Evolutionary conservation across 106 monocot genomes (phyloP).

Genomic region (Dactylorhiza incarnata): DNA sequence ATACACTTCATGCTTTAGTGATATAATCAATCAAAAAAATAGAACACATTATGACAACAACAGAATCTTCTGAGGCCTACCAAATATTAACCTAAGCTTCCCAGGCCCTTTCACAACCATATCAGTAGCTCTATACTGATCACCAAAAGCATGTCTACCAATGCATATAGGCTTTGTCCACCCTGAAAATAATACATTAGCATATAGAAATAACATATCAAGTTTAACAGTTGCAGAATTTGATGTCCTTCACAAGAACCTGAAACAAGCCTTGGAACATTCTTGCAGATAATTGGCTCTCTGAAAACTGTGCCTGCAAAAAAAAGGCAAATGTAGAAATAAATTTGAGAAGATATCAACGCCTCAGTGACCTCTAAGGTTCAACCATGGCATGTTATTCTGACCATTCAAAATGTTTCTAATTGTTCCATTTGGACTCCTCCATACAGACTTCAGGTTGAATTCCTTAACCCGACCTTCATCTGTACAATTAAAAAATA

Average conservation of each 20-base stretch:
- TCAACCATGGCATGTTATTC: slow-evolving; percentile 3
- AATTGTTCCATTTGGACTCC: slow-evolving; percentile 67
- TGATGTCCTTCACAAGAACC: slow-evolving; percentile 31
- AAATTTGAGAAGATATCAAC: background rate
- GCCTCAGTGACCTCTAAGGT: background rate
- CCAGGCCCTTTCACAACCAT: slow-evolving; percentile 86
- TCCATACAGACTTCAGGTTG: slow-evolving; percentile 55
- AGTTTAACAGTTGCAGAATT: background rate
- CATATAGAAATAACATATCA: background rate
- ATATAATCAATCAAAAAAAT: background rate
- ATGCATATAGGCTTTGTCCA: slow-evolving; percentile 98
- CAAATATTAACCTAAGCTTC: slow-evolving; percentile 90
- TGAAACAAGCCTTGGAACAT: slow-evolving; percentile 80
- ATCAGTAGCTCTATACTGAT: slow-evolving; percentile 95
- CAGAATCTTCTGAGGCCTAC: slow-evolving; percentile 16
- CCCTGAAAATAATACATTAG: slow-evolving; percentile 30
- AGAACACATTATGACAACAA: background rate
- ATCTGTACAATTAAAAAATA: slow-evolving; percentile 21
- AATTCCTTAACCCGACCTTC: slow-evolving; percentile 56
- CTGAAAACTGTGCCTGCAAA: slow-evolving; percentile 89
- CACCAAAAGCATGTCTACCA: slow-evolving; percentile 99
- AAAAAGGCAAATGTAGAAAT: background rate
- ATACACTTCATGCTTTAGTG: too few relatives aligned
- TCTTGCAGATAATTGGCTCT: slow-evolving; percentile 95
- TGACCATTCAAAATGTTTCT: slow-evolving; percentile 90